Base-by-base conservation (phyloP, 2,329 filamentous ascomycete genomes). In the Leptographium wingfieldii region DNA sequence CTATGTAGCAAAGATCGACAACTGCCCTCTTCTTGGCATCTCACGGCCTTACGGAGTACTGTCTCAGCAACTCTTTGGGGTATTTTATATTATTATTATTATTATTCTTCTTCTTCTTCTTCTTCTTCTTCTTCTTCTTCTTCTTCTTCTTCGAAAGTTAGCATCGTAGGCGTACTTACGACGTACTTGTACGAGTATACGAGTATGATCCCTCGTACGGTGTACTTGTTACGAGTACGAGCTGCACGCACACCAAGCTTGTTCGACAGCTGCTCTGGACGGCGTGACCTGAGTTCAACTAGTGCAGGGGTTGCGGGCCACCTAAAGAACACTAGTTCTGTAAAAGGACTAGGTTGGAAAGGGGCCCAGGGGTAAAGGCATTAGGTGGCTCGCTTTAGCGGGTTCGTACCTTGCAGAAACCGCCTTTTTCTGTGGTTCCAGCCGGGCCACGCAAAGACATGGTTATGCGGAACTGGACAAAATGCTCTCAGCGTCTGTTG, bases 391-490 rank as follows among this genome's bases (percentile, higher is more conserved):
- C 58, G 58, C 56, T 62, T 59, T 57, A 61, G 56, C 59, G 56
- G 59, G 58, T 55, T 60, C 33, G 62, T 62, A 63, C 60, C 62
- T 62, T 63, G 58, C 58, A 62, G 60, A 58, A 60, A 55, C 52
- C 38, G 29, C 33, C 53, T 38, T 38, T 29, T 16, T 22, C 38
- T 55, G 53, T n/a, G 53, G 53, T 7, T 25, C 53, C 33, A 40
- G 53, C 53, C 53, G 19, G 52, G 29, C 40, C 12, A 29, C 31
- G 22, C 7, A 46, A 22, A 56, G 29, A 31, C 46, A 25, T 46
- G 43, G 40, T 12, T 46, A 31, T 35, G 53, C 53, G 29, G 51
- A 53, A 53, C 51, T 31, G 51, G 51, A 31, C 51, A 53, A 29
- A 53, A 53, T 40, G 38, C 38, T 27, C 51, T 27, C 51, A 29